Evolutionary conservation across 345 rosid genomes (phyloP).

Genomic region (Stellera chamaejasme): DNA sequence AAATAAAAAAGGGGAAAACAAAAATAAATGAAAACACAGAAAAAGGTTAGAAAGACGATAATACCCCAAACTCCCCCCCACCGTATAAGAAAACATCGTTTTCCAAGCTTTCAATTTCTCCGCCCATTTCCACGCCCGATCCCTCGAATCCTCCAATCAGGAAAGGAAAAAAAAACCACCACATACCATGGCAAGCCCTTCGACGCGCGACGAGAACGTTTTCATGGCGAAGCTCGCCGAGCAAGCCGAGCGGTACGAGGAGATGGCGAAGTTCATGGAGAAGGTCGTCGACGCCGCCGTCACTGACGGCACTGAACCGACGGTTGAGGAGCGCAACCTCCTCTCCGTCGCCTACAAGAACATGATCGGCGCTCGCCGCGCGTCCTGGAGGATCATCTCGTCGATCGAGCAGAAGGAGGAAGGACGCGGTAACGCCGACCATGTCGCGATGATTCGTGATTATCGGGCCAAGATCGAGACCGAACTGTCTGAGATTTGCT

Average conservation of each 20-base stretch:
- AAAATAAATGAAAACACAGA: not conserved
- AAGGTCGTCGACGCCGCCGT: conserved; percentile 37
- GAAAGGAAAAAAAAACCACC: not conserved
- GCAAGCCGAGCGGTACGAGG: conserved; percentile 68
- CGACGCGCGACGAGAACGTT: conserved; percentile 21
- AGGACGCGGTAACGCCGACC: conserved; percentile 16
- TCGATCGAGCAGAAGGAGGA: conserved; percentile 70
- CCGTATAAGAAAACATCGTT: not conserved
- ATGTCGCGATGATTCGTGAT: conserved; percentile 11
- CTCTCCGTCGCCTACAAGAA: conserved; percentile 73
- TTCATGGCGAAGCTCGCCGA: conserved; percentile 64
- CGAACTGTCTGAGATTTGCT: conserved; percentile 16
- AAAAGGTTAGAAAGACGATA: not conserved
- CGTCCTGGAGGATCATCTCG: conserved; percentile 59
- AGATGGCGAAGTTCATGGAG: conserved; percentile 66
- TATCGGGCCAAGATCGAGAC: conserved; percentile 16
- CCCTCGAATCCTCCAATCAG: not conserved
- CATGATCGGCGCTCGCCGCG: conserved; percentile 59
- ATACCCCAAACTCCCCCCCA: no score
- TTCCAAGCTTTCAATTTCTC: not conserved
- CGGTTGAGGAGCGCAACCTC: conserved; percentile 52
- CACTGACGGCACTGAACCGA: conserved; percentile 23
- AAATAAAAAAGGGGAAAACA: not conserved
- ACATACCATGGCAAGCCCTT: conserved; percentile 8
- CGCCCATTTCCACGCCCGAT: not conserved